Base-by-base conservation (phyloP, 495 filamentous ascomycete species). In the Penicillium cosmopolitanum region DNA sequence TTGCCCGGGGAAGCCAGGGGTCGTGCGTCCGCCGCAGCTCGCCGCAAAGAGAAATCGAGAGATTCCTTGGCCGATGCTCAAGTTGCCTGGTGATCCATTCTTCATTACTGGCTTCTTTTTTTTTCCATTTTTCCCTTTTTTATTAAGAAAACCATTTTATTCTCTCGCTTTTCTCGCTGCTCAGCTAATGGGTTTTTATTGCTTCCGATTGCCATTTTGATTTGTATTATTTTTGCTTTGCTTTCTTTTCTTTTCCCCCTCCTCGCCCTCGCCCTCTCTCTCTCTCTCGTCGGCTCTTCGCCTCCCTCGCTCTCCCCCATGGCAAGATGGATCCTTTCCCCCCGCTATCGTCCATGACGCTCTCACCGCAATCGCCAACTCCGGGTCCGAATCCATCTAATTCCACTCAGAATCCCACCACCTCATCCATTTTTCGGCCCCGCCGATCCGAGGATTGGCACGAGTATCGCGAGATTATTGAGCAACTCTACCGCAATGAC, bases 401-500 rank as follows among this genome's bases (percentile, higher is more conserved):
- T 21, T 21, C 42, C 7, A 46, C 15, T 16, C 15, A 7, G 5
- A 46, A 16, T 21, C 28, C 28, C 8, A 46, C 43, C 43, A 46
- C 16, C 9, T 46, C 68, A 18, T 47, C 52, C 50, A 50, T 70
- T 50, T 76, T 77, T 57, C 70, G 70, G 25, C 76, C 76, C 62
- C 73, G 73, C 66, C 63, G 69, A 66, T 77, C 76, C 36, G 76
- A 78, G 18, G 76, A 78, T 53, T 78, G 76, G 76, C 75, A 74
- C 44, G 64, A 73, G 38, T 77, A 73, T 50, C 74, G 74, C 44
- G 62, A 74, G 13, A 69, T 60, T 42, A 78, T 78, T 58, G 73
- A 77, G 50, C 67, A 73, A 28, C 73, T 77, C 56, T 78, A 78
- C 55, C 74, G 74, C 28, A 70, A 73, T 53, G 67, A 77, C 50